Conservation (phyloP, 1,284 basidiomycete species). For the Garcileccinum viscosum region DNA sequence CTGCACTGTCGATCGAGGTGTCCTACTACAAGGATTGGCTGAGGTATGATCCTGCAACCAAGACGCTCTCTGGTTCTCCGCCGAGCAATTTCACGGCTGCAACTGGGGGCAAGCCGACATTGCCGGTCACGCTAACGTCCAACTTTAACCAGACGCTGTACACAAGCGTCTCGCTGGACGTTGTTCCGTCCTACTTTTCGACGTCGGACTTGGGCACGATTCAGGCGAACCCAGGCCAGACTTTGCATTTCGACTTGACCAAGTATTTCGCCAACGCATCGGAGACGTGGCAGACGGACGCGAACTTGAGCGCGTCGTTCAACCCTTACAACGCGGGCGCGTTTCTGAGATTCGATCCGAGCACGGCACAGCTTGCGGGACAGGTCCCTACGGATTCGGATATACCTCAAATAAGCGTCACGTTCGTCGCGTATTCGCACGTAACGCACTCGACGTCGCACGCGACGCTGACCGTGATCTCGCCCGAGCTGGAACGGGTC, state of each 20-base stretch:
- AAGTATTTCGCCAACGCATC: constrained; percentile 57
- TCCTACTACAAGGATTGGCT: constrained; percentile 66
- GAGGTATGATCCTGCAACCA: constrained; percentile 59
- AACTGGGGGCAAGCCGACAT: constrained; percentile 38
- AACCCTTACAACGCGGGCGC: constrained; percentile 53
- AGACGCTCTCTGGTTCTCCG: constrained; percentile 69
- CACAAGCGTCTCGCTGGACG: constrained; percentile 64
- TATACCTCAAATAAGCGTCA: constrained; percentile 48
- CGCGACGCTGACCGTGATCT: constrained; percentile 59
- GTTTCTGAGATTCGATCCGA: constrained; percentile 58
- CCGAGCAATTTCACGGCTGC: constrained; percentile 43
- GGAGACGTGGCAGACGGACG: constrained; percentile 42
- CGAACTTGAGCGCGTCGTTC: constrained; percentile 57
- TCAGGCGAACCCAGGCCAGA: constrained; percentile 50
- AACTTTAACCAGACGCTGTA: constrained; percentile 70
- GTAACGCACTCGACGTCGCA: constrained; percentile 76
- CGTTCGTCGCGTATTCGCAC: constrained; percentile 69
- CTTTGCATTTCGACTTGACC: constrained; percentile 55
- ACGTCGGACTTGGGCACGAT: constrained; percentile 61
- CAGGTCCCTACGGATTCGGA: constrained; percentile 54
- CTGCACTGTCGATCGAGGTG: constrained; percentile 60
- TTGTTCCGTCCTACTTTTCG: constrained; percentile 76
- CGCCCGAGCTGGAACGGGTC: constrained; percentile 44
- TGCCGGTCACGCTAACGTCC: constrained; percentile 71
- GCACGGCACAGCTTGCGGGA: constrained; percentile 55